Evolutionary conservation across 441 rosid species (phyloP).

Genomic region (Pelargonium citronellum): DNA sequence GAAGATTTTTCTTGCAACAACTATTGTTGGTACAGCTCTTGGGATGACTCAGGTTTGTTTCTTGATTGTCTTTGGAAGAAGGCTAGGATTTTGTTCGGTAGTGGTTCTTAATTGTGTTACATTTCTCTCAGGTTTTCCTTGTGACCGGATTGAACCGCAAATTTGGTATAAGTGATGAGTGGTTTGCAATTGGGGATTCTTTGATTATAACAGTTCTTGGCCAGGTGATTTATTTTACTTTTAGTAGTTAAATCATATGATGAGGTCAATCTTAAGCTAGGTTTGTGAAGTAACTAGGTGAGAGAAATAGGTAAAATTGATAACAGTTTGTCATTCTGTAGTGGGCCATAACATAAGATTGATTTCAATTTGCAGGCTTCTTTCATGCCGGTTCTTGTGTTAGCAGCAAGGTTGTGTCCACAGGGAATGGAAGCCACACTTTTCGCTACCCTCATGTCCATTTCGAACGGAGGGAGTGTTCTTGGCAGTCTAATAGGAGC

Average conservation of each 20-base stretch:
- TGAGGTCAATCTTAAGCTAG: too few relatives aligned
- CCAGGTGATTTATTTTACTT: constrained; percentile 57
- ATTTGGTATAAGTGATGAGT: constrained; percentile 84
- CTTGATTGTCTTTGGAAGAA: background rate
- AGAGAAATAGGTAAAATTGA: too few relatives aligned
- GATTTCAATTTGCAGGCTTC: constrained; percentile 74
- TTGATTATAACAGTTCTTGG: constrained; percentile 80
- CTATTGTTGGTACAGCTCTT: constrained; percentile 65
- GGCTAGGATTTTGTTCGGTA: constrained; percentile 9
- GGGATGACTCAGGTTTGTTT: constrained; percentile 90
- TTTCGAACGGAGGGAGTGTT: constrained; percentile 88
- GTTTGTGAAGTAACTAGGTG: too few relatives aligned
- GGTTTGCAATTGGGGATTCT: constrained; percentile 97
- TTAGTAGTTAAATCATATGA: too few relatives aligned
- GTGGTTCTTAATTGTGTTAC: background rate
- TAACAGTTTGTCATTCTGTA: background rate
- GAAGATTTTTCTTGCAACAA: constrained; percentile 73
- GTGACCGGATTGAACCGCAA: constrained; percentile 77
- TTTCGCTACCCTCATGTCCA: constrained; percentile 91
- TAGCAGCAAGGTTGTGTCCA: constrained; percentile 86
- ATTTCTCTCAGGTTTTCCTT: constrained; percentile 56
- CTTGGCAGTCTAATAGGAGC: constrained; percentile 88
- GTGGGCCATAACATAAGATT: constrained; percentile 10
- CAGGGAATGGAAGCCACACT: constrained; percentile 99
- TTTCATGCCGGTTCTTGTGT: constrained; percentile 93